Base-by-base conservation (phyloP, 1,139 yeast genomes). In the Kurtzmaniella quercitrusa region DNA sequence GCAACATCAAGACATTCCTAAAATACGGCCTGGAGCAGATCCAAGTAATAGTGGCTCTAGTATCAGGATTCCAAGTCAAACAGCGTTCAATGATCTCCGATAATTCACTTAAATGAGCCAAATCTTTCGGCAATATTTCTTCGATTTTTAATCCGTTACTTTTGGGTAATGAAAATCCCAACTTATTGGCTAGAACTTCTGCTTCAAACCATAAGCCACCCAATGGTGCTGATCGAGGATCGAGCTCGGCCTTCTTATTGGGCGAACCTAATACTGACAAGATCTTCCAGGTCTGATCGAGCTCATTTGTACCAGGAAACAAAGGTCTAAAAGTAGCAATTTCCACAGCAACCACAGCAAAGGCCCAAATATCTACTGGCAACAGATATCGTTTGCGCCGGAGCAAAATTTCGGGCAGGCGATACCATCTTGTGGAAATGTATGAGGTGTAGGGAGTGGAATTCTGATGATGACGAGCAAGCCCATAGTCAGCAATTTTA, bases 341-440 rank as follows among this genome's bases (percentile, higher is more conserved):
- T 61, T 93, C 98, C 5, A 80, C 80, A 0, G 93, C 91, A 39
- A 93, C 88, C 22, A 84, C 75, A 1, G 95, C 97, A 66, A 88
- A 86, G 0, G 98, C 96, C 98, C 98, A 93, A 35, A 91, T 78
- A 66, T 93, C 98, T 36, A 88, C 79, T 0, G 95, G 89, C 41
- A 70, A 75, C 0, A 93, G 79, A 59, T 93, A 88, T 52, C 64
- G 65, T 7, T 74, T 74, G 49, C 78, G 78, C 48, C 93, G 74
- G 45, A 93, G 68, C 37, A 93, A 69, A 37, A 93, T 84, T 61
- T 93, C 98, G 0, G 98, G 98, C 0, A 97, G 83, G 47, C 98
- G 72, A 60, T 93, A 93, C 98, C 98, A 93, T 53, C 98, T 76
- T 0, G 98, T 93, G 0, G 96, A 86, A 6, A 93, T 94, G 55